Evolutionary conservation across 805 yeast genomes (phyloP), one percentile per base, ranked within the genome.

Genomic region (Saccharomyces eubayanus): DNA sequence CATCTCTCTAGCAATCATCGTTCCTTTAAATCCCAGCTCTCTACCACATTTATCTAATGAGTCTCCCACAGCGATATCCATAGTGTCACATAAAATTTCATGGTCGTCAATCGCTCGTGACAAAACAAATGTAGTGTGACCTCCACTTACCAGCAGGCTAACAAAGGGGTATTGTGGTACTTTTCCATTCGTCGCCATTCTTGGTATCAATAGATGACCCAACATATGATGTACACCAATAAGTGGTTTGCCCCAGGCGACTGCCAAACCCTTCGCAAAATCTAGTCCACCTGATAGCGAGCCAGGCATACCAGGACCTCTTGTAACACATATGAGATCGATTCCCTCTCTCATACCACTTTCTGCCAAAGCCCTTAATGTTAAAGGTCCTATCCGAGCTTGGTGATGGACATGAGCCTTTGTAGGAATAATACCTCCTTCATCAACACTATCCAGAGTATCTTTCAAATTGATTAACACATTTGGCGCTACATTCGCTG

Each of bases 271-370:
- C 62, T 89, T 86, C 0, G 96, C 96, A 45, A 89, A 70, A 62
- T 87, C 94, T 27, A 87, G 74, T 0, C 97, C 95, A 0, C 89
- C 85, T 9, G 89, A 78, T 12, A 94, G 73, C 0, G 96, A 85
- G 0, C 97, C 97, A 8, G 83, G 80, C 97, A 94, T 89, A 0
- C 99, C 99, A 0, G 99, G 99, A 0, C 99, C 99, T 59, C 96
- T 73, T 0, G 99, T 94, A 4, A 85, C 96, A 67, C 96, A 87
- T 0, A 94, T 78, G 48, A 94, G 65, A 65, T 88, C 96, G 12
- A 47, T 31, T 6, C 14, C 10, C 16, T 16, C 43, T n/a, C 43
- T 36, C 10, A 11, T 16, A 16, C 21, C 21, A 8, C 43, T 36
- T 36, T 36, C 43, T 3, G 31, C 31, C 14, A 85, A 70, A 5